phyloP scores from a whole-genome alignment of 805 yeast genomes.

The Spathaspora sp. region DNA sequence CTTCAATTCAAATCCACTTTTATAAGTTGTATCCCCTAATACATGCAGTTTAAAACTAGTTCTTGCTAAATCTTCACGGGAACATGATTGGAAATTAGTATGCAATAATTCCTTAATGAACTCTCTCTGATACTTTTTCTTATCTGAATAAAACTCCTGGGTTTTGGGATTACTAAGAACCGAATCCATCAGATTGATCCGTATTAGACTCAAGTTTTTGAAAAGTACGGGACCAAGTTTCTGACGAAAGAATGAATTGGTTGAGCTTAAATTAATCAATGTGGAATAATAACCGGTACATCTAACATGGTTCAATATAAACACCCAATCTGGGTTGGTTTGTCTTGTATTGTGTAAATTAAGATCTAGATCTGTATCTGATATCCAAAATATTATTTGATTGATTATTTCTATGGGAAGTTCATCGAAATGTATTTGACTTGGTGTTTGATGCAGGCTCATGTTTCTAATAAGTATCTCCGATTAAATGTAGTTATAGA shows the following conservation, averaged over 20 bases:
- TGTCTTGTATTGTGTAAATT: neutral
- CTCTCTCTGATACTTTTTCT: conserved; percentile 13
- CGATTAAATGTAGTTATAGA: neutral
- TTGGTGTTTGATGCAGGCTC: neutral
- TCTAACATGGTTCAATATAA: conserved; percentile 7
- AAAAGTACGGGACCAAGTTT: conserved; percentile 18
- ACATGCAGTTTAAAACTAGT: conserved; percentile 12
- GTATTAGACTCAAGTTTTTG: conserved; percentile 19
- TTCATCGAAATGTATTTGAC: conserved; percentile 6
- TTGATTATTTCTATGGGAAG: conserved; percentile 18
- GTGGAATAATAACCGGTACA: conserved; percentile 8
- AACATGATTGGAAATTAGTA: conserved; percentile 13
- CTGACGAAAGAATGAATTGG: conserved; percentile 20
- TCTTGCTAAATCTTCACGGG: conserved; percentile 16
- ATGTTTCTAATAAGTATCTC: neutral
- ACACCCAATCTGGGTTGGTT: conserved; percentile 5
- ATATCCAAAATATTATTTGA: conserved; percentile 11
- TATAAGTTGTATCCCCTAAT: conserved; percentile 10
- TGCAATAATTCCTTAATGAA: conserved; percentile 17
- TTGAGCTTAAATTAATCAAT: conserved; percentile 18
- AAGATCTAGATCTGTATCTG: conserved; percentile 9
- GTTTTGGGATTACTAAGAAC: conserved; percentile 18
- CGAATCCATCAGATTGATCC: conserved; percentile 25
- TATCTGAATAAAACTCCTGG: conserved; percentile 18
- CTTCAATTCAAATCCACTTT: conserved; percentile 14